A percentile compares a stretch with the other conserved stretches of the same genome.
Conservation (phyloP, 495 filamentous ascomycete species). For the Articulospora tetracladia region DNA sequence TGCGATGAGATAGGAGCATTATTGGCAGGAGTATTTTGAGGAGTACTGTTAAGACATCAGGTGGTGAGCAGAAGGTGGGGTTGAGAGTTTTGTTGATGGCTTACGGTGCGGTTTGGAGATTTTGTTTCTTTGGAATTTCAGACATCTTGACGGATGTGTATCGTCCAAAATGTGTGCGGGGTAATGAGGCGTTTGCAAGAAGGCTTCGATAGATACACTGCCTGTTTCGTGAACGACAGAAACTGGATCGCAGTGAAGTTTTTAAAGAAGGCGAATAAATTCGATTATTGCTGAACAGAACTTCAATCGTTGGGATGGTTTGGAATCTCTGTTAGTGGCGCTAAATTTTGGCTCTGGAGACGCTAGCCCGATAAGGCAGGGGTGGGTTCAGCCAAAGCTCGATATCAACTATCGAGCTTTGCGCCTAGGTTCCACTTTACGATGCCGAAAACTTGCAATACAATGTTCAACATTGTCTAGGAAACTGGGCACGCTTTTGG, state of each 20-base stretch:
- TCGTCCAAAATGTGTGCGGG: background rate
- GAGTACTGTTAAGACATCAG: conserved; percentile 46
- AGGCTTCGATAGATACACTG: conserved; percentile 17
- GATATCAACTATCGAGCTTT: too few species aligned
- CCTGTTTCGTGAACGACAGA: background rate
- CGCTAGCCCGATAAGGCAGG: too few species aligned
- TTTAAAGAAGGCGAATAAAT: background rate
- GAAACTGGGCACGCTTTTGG: background rate
- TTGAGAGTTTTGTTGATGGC: conserved; percentile 28
- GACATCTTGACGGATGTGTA: conserved; percentile 55
- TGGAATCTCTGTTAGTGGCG: background rate
- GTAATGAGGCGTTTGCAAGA: conserved; percentile 4
- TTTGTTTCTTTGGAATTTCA: conserved; percentile 41
- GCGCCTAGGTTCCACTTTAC: background rate
- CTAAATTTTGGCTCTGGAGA: background rate
- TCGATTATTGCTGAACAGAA: background rate
- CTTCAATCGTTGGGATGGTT: background rate
- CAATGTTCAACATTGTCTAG: background rate
- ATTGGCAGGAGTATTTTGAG: conserved; percentile 91
- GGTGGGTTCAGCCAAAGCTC: too few species aligned
- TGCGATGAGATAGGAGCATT: conserved; percentile 97
- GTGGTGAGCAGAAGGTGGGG: background rate
- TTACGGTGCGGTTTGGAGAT: conserved; percentile 75
- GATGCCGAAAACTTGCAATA: background rate
- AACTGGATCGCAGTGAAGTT: background rate